Conservation (phyloP, 2,329 filamentous ascomycete genomes). For the Fusarium nygamai region DNA sequence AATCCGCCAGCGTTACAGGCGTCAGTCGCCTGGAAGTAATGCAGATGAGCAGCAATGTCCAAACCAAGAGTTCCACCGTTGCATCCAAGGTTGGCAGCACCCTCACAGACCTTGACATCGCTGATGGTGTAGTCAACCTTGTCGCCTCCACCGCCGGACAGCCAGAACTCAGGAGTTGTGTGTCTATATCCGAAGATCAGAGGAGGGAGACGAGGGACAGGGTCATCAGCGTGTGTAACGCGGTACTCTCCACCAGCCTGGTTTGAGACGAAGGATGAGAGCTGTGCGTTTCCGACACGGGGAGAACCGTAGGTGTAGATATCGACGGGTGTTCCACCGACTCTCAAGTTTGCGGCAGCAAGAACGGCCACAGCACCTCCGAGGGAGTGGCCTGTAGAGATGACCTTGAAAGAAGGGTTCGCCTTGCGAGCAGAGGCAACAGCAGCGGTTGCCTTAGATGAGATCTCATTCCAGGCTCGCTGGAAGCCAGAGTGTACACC, state of each 20-base stretch:
- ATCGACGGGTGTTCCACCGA: conserved; percentile 57
- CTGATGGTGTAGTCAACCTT: conserved; percentile 50
- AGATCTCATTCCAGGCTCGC: conserved; percentile 66
- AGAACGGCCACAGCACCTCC: conserved; percentile 72
- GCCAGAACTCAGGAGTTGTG: conserved; percentile 76
- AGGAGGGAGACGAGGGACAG: conserved; percentile 74
- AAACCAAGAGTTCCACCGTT: conserved; percentile 61
- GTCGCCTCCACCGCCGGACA: conserved; percentile 50
- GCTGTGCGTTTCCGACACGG: conserved; percentile 67
- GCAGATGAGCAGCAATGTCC: conserved; percentile 56
- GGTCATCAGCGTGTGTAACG: conserved; percentile 74
- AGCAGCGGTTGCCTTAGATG: conserved; percentile 52
- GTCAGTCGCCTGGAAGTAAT: conserved; percentile 59
- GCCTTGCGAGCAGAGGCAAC: conserved; percentile 55
- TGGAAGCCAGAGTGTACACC: conserved; percentile 67
- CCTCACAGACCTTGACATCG: conserved; percentile 59
- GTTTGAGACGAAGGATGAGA: conserved; percentile 63
- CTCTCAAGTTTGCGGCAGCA: conserved; percentile 65
- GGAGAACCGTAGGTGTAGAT: conserved; percentile 75
- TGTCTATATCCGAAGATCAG: conserved; percentile 70
- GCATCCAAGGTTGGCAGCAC: conserved; percentile 58
- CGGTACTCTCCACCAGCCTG: conserved; percentile 67
- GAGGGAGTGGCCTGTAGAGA: conserved; percentile 75
- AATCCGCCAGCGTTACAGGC: conserved; percentile 48
- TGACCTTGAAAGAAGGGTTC: conserved; percentile 63